Percentiles rank a stretch among this genome's conserved stretches.
phyloP scores from a whole-genome alignment of 306 rosid genomes.

The Inga oerstediana region DNA sequence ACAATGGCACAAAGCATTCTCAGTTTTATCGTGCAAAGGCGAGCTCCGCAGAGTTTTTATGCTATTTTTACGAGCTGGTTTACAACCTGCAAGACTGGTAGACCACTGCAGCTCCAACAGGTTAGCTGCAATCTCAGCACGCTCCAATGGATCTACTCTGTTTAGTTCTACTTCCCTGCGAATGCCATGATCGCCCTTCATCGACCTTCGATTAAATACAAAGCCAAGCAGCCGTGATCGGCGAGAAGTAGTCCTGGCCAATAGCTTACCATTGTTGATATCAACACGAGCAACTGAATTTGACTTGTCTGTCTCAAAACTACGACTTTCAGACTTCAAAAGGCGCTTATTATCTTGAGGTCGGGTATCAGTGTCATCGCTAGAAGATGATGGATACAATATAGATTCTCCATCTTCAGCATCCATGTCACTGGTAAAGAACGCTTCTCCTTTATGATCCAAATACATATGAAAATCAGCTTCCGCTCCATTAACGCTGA shows the following conservation, averaged over 20 bases:
- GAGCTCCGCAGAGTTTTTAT: conserved; percentile 30
- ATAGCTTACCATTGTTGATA: conserved; percentile 36
- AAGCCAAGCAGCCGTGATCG: conserved; percentile 54
- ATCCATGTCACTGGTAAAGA: conserved; percentile 62
- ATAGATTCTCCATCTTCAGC: conserved; percentile 49
- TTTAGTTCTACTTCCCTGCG: conserved; percentile 29
- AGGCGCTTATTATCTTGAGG: conserved; percentile 37
- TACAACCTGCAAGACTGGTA: conserved; percentile 58
- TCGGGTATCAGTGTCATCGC: conserved; percentile 50
- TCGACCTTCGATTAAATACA: conserved; percentile 61
- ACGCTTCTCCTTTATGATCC: conserved; percentile 84
- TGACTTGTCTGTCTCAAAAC: conserved; percentile 35
- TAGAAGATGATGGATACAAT: conserved; percentile 46
- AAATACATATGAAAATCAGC: conserved; percentile 73
- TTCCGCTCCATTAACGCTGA: conserved; percentile 79
- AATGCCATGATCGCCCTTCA: conserved; percentile 37
- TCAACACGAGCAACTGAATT: conserved; percentile 40
- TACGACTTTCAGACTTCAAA: conserved; percentile 49
- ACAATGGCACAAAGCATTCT: conserved; percentile 19
- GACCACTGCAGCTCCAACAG: conserved; percentile 91
- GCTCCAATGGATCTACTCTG: conserved; percentile 57
- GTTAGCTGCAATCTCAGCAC: conserved; percentile 88
- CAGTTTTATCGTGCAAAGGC: conserved; percentile 29
- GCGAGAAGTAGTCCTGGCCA: conserved; percentile 55
- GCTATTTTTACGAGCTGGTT: conserved; percentile 33